These are phyloP conservation scores for Smittium mucronatum DNA, from an alignment of 371 early-diverging fungal genomes.

Conservation along the genomic window DNA sequence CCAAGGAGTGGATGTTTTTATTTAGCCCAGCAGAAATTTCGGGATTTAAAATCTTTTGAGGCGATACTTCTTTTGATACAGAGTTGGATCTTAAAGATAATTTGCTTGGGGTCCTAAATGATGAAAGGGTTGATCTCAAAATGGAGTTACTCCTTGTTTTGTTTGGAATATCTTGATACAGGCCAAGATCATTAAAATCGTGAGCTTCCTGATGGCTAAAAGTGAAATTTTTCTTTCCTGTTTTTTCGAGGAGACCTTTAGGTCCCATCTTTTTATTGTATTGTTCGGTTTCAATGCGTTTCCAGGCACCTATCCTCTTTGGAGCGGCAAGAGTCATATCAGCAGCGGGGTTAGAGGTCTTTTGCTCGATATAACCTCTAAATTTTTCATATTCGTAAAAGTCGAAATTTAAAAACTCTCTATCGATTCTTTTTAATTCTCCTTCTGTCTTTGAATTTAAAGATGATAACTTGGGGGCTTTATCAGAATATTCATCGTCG, in stretches of 20 bases:
- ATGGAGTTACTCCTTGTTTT: not conserved
- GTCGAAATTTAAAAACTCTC: constrained; percentile 28
- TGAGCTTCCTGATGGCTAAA: not conserved
- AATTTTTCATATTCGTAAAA: constrained; percentile 33
- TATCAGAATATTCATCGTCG: constrained; percentile 66
- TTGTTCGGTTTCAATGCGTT: not conserved
- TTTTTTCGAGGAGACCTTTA: not conserved
- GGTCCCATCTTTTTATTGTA: not conserved
- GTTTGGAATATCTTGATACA: not conserved
- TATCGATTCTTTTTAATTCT: constrained; percentile 13
- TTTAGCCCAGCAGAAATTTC: not conserved
- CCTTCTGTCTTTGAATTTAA: constrained; percentile 22
- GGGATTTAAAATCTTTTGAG: not conserved
- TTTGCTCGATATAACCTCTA: constrained; percentile 19
- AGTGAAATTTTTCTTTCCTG: not conserved
- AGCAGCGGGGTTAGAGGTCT: constrained; percentile 19
- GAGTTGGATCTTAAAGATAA: not conserved
- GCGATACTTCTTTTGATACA: not conserved
- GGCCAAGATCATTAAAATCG: not conserved
- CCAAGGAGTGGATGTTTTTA: no score
- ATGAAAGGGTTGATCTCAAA: not conserved
- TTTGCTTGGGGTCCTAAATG: not conserved
- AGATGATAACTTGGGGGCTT: constrained; percentile 12
- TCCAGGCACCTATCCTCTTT: constrained; percentile 8
- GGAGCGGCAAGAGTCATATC: constrained; percentile 19